A percentile compares a stretch with the other conserved stretches of the same genome.
Evolutionary conservation across 306 rosid species (phyloP).

Genomic region (Castanopsis chinensis): DNA sequence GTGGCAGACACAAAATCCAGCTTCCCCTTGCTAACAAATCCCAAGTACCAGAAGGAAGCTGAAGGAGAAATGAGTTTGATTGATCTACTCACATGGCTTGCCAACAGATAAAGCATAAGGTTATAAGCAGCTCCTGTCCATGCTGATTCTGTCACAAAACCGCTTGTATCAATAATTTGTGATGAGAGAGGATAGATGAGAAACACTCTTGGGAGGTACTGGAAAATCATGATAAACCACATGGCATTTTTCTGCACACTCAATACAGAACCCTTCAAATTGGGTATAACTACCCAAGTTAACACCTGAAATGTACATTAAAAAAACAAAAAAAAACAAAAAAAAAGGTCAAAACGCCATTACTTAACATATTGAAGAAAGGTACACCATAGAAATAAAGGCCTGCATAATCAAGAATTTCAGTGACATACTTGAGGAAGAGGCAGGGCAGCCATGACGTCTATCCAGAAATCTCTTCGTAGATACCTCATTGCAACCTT

Average conservation of each 20-base stretch:
- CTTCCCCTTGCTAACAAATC: no score
- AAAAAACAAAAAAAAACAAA: background rate
- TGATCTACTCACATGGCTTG: conserved; percentile 80
- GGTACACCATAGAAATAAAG: background rate
- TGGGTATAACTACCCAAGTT: conserved; percentile 84
- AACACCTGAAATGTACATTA: conserved; percentile 50
- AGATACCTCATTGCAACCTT: conserved; percentile 52
- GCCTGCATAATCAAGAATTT: background rate
- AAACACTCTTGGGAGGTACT: conserved; percentile 81
- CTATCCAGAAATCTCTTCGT: conserved; percentile 45
- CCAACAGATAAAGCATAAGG: conserved; percentile 87
- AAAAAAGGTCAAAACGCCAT: background rate
- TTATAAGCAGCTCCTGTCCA: conserved; percentile 99
- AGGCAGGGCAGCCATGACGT: conserved; percentile 50
- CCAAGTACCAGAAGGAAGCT: no score
- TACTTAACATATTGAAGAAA: background rate
- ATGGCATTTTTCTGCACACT: conserved; percentile 73
- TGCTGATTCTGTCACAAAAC: conserved; percentile 88
- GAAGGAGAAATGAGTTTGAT: background rate
- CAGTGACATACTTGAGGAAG: conserved; percentile 40
- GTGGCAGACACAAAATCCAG: no score
- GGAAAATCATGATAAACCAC: conserved; percentile 73
- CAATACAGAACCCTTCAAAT: conserved; percentile 75
- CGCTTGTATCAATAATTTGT: conserved; percentile 81
- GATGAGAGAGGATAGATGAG: conserved; percentile 87